Evolutionary conservation across 2,329 filamentous ascomycete genomes (phyloP).

Genomic region (Fonsecaea nubica): DNA sequence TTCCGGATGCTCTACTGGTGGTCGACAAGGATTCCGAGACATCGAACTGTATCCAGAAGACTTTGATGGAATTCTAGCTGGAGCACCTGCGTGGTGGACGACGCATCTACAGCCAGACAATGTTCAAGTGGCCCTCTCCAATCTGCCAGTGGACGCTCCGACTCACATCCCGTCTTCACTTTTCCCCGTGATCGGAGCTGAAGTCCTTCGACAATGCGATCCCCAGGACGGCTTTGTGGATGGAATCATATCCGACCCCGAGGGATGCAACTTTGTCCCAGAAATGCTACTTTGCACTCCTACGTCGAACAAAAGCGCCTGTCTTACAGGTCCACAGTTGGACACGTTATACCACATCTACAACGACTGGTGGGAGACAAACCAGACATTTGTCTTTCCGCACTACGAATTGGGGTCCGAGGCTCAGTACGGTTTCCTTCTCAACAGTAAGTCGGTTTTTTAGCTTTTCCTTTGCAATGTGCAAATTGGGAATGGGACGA

Average conservation of each 20-base stretch:
- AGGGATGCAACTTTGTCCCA: constrained; percentile 21
- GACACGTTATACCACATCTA: neutral
- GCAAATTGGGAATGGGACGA: neutral
- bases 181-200: constrained; percentile 44
- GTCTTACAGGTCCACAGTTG: neutral
- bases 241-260: constrained; percentile 38
- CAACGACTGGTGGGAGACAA: constrained; percentile 10
- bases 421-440: neutral
- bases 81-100: constrained; percentile 9
- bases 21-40: constrained; percentile 63
- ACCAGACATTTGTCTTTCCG: constrained; percentile 6
- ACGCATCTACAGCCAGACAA: constrained; percentile 5
- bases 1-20: constrained; percentile 65
- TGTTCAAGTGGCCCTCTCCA: neutral
- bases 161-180: constrained; percentile 42
- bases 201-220: constrained; percentile 45
- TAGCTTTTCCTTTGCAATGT: neutral
- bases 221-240: constrained; percentile 40
- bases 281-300: constrained; percentile 10
- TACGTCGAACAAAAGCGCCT: constrained; percentile 1
- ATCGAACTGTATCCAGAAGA: constrained; percentile 39
- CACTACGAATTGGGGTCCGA: neutral
- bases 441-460: neutral
- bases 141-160: neutral
- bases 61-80: constrained; percentile 16